phyloP scores from a whole-genome alignment of 805 yeast genomes.

The Metschnikowia chrysomelidarum region DNA sequence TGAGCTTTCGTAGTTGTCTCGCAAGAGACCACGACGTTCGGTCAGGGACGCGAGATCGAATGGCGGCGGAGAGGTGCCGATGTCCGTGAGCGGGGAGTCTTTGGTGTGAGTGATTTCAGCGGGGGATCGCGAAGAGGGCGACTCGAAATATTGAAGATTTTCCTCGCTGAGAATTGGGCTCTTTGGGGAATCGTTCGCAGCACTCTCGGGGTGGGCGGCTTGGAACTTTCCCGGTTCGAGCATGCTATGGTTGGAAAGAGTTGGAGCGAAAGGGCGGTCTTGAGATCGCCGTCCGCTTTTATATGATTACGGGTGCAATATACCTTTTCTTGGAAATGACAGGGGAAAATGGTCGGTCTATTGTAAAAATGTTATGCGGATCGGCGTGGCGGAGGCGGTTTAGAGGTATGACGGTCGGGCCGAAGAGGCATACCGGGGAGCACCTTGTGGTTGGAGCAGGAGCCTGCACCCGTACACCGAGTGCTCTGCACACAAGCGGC shows the following conservation, averaged over 20 bases:
- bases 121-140: conserved; percentile 8
- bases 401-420: conserved; percentile 1
- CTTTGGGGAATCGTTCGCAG: conserved; percentile 1
- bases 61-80: conserved; percentile 41
- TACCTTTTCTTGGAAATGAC: no score
- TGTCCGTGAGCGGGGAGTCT: conserved; percentile 41
- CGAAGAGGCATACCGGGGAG: conserved; percentile 10
- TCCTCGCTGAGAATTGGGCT: conserved; percentile 7
- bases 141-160: conserved; percentile 6
- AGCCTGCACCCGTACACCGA: conserved; percentile 11
- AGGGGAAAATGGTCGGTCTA: no score
- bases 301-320: no score
- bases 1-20: conserved; percentile 37
- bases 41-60: conserved; percentile 25
- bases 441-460: conserved; percentile 10
- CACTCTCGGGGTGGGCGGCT: conserved; percentile 3
- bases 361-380: no score
- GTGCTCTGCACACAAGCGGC: background rate
- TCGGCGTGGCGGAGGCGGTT: no score
- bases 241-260: no score
- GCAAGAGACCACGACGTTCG: conserved; percentile 12
- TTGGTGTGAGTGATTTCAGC: conserved; percentile 20
- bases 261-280: no score
- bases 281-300: no score
- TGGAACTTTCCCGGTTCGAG: conserved; percentile 9